Evolutionary conservation across 305 asterid genomes (phyloP), one percentile per base, ranked within the genome.

Genomic region (Fraxinus dipetala): DNA sequence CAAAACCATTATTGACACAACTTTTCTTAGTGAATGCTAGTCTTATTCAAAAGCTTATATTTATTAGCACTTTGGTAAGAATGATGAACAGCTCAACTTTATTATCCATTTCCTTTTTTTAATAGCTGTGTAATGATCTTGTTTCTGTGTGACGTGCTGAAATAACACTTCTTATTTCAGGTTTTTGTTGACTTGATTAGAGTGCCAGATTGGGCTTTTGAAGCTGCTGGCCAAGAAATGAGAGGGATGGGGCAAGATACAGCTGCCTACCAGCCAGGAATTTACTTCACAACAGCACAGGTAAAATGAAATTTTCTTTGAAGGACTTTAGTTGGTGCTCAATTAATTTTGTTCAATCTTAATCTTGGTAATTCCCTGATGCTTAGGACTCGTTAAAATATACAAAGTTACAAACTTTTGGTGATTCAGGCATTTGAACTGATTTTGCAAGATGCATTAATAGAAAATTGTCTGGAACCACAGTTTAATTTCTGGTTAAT

Each of bases 181-280:
- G 94, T 96, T 67, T 83, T 94, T 84, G 94, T 96, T 38, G 99
- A 96, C 92, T 90, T 96, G 98, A 91, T 96, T 76, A 88, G 98
- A 80, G 99, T 94, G 79, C 99, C 99, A 31, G 98, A 90, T 85
- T 96, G 98, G 98, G 96, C 99, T 69, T 88, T 92, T 77, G 98
- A 94, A 90, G 99, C 98, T 77, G 96, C 98, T 77, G 98, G 98
- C 28, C 98, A 91, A 83, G 98, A 96, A 89, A 87, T 93, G 98
- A 91, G 98, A 86, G 98, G 91, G 38, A 93, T 96, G 93, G 98
- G 94, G 63, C 98, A 90, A 87, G 98, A 93, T 86, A 91, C 98
- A 69, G 92, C 97, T 84, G 86, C 92, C 11, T 96, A 89, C 85
- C 96, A 91, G 77, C 99, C 99, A 0, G 99, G 98, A 38, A 90